These are phyloP conservation scores for Eucalyptus grandis DNA, from an alignment of 345 rosid genomes.

Conservation along the genomic window DNA sequence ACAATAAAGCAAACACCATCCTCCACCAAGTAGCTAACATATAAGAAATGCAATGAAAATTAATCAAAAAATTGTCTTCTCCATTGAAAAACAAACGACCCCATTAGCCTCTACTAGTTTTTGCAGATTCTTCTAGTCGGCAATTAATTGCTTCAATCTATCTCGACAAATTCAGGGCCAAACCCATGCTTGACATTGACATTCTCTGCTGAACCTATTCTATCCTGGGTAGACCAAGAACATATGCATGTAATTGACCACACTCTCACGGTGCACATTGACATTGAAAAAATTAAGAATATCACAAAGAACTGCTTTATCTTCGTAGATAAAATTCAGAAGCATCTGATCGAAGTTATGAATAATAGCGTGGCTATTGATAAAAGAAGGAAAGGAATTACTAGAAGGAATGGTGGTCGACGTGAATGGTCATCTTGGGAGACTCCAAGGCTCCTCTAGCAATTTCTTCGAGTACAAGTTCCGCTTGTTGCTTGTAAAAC, in stretches of 20 bases:
- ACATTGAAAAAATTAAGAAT: background rate
- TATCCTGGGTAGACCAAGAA: background rate
- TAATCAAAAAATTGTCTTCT: background rate
- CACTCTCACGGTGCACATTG: background rate
- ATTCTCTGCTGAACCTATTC: background rate
- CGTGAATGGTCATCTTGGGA: constrained; percentile 23
- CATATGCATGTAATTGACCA: background rate
- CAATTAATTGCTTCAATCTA: background rate
- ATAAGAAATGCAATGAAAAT: background rate
- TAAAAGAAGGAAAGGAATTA: background rate
- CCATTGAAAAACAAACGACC: background rate
- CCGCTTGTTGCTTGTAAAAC: constrained; percentile 32
- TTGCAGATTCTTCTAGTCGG: background rate
- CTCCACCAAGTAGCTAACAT: constrained; percentile 32
- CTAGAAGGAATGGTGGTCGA: constrained; percentile 47
- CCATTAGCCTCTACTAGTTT: background rate
- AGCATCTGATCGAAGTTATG: background rate
- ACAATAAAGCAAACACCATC: constrained; percentile 40
- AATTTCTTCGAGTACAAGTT: constrained; percentile 34
- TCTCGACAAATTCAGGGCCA: background rate
- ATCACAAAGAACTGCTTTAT: background rate
- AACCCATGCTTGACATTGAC: background rate
- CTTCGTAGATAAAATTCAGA: background rate
- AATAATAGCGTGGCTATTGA: background rate
- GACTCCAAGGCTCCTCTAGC: constrained; percentile 21